phyloP scores from a whole-genome alignment of 805 yeast species.

The Wickerhamiella kazuoi region DNA sequence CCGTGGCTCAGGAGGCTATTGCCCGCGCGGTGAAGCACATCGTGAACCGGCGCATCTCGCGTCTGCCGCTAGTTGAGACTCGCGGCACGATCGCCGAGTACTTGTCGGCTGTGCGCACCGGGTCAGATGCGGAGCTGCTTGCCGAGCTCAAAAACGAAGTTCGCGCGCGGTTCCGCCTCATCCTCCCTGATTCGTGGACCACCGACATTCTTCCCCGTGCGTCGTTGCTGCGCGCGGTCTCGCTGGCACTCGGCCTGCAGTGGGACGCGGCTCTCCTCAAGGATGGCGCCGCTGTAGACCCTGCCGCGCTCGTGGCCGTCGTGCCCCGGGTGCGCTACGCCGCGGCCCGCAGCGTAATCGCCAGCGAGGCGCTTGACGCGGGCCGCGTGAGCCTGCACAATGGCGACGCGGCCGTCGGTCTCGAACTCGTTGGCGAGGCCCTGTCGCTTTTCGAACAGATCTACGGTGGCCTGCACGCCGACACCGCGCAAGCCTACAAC shows the following conservation, averaged over 20 bases:
- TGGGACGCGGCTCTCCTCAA: constrained; percentile 29
- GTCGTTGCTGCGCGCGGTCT: constrained; percentile 50
- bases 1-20: constrained; percentile 50
- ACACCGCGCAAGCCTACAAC: constrained; percentile 53
- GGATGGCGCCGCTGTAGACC: constrained; percentile 21
- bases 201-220: constrained; percentile 14
- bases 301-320: constrained; percentile 48
- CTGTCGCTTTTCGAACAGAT: constrained; percentile 62
- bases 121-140: constrained; percentile 14
- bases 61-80: constrained; percentile 35
- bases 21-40: constrained; percentile 67
- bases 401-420: constrained; percentile 30
- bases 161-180: constrained; percentile 42
- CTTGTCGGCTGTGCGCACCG: constrained; percentile 42
- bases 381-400: constrained; percentile 16
- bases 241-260: constrained; percentile 73
- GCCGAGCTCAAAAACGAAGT: constrained; percentile 37
- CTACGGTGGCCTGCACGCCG: constrained; percentile 64
- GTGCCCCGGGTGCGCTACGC: constrained; percentile 66
- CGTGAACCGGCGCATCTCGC: constrained; percentile 31
- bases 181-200: constrained; percentile 35
- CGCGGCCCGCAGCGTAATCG: constrained; percentile 42
- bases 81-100: constrained; percentile 50
- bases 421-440: constrained; percentile 50
- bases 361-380: constrained; percentile 45